phyloP scores from a whole-genome alignment of 495 filamentous ascomycete genomes.

The Neurospora sp. region DNA sequence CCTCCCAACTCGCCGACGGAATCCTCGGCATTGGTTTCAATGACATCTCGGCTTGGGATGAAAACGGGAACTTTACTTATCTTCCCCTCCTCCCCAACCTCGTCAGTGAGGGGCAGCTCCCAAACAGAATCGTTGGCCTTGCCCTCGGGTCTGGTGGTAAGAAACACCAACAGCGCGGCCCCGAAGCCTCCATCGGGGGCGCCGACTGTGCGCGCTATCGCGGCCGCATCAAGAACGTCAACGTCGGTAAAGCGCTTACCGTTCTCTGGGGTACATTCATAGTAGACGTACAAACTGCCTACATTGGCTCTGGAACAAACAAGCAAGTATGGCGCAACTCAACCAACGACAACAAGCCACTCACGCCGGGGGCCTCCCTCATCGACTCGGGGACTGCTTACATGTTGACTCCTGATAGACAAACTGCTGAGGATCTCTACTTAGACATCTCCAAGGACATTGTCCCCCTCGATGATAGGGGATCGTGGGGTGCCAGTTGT shows the following conservation, averaged over 20 bases:
- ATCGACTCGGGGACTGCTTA: constrained; percentile 15
- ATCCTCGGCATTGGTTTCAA: constrained; percentile 21
- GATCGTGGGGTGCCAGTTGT: constrained; percentile 17
- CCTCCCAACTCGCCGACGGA: constrained; percentile 18
- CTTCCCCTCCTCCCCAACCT: constrained; percentile 1
- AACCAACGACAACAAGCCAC: constrained; percentile 2
- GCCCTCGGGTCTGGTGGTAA: constrained; percentile 7
- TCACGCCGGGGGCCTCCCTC: constrained; percentile 1
- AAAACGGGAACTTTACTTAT: constrained; percentile 1
- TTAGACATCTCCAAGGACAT: constrained; percentile 11
- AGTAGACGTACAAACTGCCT: constrained; percentile 4
- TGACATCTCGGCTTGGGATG: not conserved
- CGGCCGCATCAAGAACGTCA: constrained; percentile 9
- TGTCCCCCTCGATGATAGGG: constrained; percentile 8
- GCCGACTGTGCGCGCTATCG: constrained; percentile 16
- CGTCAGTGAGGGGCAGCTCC: constrained; percentile 9
- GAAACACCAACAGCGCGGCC: constrained; percentile 5
- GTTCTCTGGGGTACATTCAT: constrained; percentile 5
- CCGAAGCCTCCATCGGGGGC: constrained; percentile 25
- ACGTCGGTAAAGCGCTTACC: constrained; percentile 7
- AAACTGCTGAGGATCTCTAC: constrained; percentile 15
- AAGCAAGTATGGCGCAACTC: not conserved
- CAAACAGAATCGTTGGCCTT: constrained; percentile 12
- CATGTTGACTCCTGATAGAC: constrained; percentile 12
- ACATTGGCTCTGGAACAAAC: not conserved